Conservation (phyloP, 345 rosid species). For the Turnera subulata region DNA sequence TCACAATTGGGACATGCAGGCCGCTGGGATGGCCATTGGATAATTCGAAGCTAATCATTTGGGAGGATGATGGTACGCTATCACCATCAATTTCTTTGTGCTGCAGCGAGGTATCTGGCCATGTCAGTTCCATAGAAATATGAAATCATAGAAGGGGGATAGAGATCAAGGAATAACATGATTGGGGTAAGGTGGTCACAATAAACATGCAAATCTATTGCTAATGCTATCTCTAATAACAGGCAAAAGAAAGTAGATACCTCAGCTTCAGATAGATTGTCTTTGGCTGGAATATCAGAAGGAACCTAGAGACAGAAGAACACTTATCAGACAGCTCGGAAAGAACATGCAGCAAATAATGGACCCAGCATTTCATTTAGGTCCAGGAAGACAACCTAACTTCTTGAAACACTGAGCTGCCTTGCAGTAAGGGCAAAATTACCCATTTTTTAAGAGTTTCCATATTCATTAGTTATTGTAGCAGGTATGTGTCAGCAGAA, state of each 20-base stretch:
- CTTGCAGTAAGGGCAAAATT: neutral
- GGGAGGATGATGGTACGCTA: conserved; percentile 56
- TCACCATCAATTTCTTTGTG: conserved; percentile 36
- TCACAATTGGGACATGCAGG: conserved; percentile 47
- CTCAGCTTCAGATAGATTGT: conserved; percentile 42
- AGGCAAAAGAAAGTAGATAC: conserved; percentile 30
- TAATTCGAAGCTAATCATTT: conserved; percentile 83
- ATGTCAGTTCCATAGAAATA: neutral
- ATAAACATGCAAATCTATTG: neutral
- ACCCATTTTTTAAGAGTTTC: too few relatives aligned
- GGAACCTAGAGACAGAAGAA: conserved; percentile 54
- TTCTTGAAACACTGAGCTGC: neutral
- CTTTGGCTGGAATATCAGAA: conserved; percentile 51
- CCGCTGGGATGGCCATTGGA: conserved; percentile 57
- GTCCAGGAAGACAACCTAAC: neutral
- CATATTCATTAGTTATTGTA: too few relatives aligned
- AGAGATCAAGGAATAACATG: too few relatives aligned
- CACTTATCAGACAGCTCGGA: too few relatives aligned
- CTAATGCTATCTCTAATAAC: neutral
- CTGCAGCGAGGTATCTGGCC: conserved; percentile 34
- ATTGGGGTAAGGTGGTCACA: too few relatives aligned
- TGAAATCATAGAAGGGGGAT: neutral
- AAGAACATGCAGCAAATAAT: neutral
- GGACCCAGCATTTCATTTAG: neutral
- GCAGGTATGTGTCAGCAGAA: too few relatives aligned